phyloP scores from a whole-genome alignment of 768 basidiomycete species.

The Leccinum imitatum region DNA sequence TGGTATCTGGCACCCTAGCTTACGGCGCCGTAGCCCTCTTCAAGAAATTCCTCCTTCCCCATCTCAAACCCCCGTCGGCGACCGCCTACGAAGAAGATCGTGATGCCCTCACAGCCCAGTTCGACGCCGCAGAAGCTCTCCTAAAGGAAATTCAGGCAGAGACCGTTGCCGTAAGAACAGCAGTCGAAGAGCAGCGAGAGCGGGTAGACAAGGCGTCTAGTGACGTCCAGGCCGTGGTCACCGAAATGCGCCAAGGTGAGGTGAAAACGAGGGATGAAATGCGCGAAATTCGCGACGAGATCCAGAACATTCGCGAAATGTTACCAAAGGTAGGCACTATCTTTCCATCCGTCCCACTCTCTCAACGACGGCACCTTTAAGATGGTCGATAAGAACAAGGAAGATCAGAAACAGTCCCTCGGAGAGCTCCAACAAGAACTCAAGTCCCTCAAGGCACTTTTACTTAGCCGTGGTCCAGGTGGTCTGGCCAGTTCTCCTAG shows the following conservation, averaged over 20 bases:
- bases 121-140: slow-evolving; percentile 82
- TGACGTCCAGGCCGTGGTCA: slow-evolving; percentile 70
- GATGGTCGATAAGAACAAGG: slow-evolving; percentile 96
- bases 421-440: slow-evolving; percentile 90
- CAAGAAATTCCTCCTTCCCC: slow-evolving; percentile 89
- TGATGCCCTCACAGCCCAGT: slow-evolving; percentile 81
- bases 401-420: slow-evolving; percentile 78
- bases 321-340: slow-evolving; percentile 73
- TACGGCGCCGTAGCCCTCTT: slow-evolving; percentile 82
- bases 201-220: slow-evolving; percentile 68
- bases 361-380: slow-evolving; percentile 31
- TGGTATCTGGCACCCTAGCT: slow-evolving; percentile 81
- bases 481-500: slow-evolving; percentile 46
- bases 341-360: not conserved
- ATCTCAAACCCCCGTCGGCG: slow-evolving; percentile 82
- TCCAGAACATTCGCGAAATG: slow-evolving; percentile 88
- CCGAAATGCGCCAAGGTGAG: slow-evolving; percentile 78
- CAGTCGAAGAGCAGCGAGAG: slow-evolving; percentile 75
- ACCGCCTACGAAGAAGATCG: slow-evolving; percentile 90
- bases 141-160: slow-evolving; percentile 79
- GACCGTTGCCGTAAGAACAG: slow-evolving; percentile 66
- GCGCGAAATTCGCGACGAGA: slow-evolving; percentile 88
- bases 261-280: slow-evolving; percentile 81
- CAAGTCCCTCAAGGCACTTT: slow-evolving; percentile 87
- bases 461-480: slow-evolving; percentile 69